A percentile compares a stretch with the other conserved stretches of the same genome.
These are phyloP conservation scores for Scortechinia acanthostroma DNA, from an alignment of 2,329 filamentous ascomycete genomes.

Conservation along the genomic window DNA sequence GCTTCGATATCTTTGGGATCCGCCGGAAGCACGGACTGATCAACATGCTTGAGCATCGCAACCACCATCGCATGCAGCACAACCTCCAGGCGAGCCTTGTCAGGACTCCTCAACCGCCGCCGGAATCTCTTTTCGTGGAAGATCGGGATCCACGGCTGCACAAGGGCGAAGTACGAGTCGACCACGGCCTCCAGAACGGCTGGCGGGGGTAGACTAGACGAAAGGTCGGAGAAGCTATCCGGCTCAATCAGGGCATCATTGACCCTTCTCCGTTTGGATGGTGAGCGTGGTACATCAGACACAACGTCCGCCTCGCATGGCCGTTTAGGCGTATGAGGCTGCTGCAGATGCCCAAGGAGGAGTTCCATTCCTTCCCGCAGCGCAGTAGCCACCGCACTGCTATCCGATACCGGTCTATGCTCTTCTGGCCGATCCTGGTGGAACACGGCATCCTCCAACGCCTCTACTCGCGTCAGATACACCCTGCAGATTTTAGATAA, in stretches of 20 bases:
- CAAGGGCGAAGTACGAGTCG: slow-evolving; percentile 6
- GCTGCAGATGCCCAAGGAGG: too few species aligned
- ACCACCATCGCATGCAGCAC: slow-evolving; percentile 8
- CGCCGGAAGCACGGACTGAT: too few species aligned
- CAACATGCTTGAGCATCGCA: too few species aligned
- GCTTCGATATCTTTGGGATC: too few species aligned
- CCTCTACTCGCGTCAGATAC: neutral
- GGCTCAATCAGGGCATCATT: neutral
- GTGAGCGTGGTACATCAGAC: neutral
- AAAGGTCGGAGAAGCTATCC: neutral
- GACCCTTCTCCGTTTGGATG: neutral
- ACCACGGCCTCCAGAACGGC: slow-evolving; percentile 6
- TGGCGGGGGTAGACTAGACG: neutral
- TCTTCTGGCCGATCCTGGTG: neutral
- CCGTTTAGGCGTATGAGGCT: too few species aligned
- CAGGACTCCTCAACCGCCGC: slow-evolving; percentile 3
- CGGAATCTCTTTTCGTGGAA: slow-evolving; percentile 8
- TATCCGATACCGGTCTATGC: too few species aligned
- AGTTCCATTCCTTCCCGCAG: too few species aligned
- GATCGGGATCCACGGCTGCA: slow-evolving; percentile 12
- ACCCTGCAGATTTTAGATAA: neutral
- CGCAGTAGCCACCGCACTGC: too few species aligned
- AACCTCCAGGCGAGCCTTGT: slow-evolving; percentile 3
- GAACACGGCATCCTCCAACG: neutral
- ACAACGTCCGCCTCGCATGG: too few species aligned